Evolutionary conservation across 2,329 filamentous ascomycete species (phyloP), one percentile per base, ranked within the genome.

Genomic region (Colletotrichum siamense): DNA sequence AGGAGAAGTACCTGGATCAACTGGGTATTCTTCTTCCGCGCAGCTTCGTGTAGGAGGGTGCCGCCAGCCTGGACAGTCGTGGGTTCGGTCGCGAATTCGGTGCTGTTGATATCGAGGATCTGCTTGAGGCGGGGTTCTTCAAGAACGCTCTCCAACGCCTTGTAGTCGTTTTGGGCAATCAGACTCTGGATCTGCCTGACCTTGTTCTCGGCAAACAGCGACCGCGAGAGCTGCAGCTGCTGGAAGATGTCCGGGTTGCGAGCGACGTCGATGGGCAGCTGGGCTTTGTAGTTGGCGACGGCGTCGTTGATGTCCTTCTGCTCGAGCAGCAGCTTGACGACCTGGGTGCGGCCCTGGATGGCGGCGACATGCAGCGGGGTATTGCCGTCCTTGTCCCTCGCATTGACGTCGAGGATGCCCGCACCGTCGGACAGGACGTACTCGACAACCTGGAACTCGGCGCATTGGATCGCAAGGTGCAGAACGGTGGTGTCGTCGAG

Each of bases 181-280:
- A 98, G 88, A 16, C 93, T 91, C 81, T 99, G 96, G 9, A 99
- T 93, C 82, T 96, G 93, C 81, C 93, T 93, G 16, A 98, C 92
- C 83, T 96, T 98, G 78, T 90, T 91, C 81, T 99, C 97, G 72
- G 98, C 94, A 83, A 96, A 99, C 67, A 98, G 88, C 6, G 96
- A 98, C 61, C 96, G 92, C 10, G 96, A 94, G 18, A 99, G 92
- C 85, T 99, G 97, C 69, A 99, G 90, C 81, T 96, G 94, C 85
- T 99, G 96, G 87, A 98, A 99, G 73, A 99, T 98, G 22, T 99
- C 96, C 2, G 97, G 95, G 30, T 93, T 98, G 52, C 96, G 93
- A 6, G 97, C 95, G 57, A 98, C 89, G 81, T 99, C 97, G 68
- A 99, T 91, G 7, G 97, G 93, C 6, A 96, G 91, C 81, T 96